Evolutionary conservation across 345 rosid genomes (phyloP), one percentile per base, ranked within the genome.

Genomic region (Sisymbrium irio): DNA sequence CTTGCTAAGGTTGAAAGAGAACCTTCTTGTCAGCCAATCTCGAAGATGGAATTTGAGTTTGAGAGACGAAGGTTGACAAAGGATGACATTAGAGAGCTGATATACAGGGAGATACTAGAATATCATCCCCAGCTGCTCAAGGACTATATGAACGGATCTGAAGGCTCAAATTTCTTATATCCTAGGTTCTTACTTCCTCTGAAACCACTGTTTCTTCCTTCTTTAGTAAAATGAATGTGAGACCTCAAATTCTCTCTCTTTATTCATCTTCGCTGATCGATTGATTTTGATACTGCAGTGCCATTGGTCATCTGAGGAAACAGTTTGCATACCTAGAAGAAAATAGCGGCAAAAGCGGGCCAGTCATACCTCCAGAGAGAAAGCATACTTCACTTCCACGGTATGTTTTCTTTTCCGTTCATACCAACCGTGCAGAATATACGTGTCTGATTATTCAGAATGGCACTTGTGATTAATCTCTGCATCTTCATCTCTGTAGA

Each of bases 51-150:
- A 69, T 96, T 96, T 74, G 97, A 90, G 81, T 92, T 96, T 82
- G 98, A 96, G 83, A 88, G 98, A 83, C 75, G 97, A 77, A 85
- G 95, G 81, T 78, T 96, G 73, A 85, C 89, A 28, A 96, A 88
- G 82, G 99, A 92, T 44, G 99, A 92, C 65, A 80, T 92, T 18
- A 86, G 93, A 69, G 99, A 92, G 62, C 80, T 90, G 19, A 76
- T 96, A 53, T 90, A 96, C 67, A 82, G 92, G 39, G 99, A 96
- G 81, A 92, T 92, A 78, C 74, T 96, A 65, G 98, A 96, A 73
- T 96, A 92, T 77, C 94, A 96, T 80, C 99, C 99, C 6, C 96
- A 92, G 87, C 81, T 95, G 64, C 96, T 85, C 62, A 92, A 96
- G 76, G 98, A 96, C 75, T 90, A 90, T 70, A 61, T 90, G 75